These are phyloP conservation scores for Fusarium setosum DNA, from an alignment of 2,329 filamentous ascomycete genomes.

Conservation along the genomic window DNA sequence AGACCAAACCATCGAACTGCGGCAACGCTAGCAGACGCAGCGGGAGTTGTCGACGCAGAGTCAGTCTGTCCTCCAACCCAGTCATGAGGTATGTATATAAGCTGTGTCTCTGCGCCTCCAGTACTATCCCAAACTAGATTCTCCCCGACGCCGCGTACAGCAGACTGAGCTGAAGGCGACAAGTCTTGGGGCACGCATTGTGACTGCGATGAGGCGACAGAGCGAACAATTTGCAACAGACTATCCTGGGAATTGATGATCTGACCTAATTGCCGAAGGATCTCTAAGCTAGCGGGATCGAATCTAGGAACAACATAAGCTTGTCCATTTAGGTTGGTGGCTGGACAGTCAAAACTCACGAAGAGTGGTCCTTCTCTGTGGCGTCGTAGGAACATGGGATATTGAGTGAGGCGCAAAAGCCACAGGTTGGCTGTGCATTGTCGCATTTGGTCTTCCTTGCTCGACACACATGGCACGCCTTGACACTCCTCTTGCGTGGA, in stretches of 20 bases:
- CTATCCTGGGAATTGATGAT: slow-evolving; percentile 37
- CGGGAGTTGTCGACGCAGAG: slow-evolving; percentile 35
- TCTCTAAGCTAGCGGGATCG: slow-evolving; percentile 50
- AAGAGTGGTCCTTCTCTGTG: slow-evolving; percentile 41
- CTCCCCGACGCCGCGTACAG: neutral
- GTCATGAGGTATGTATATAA: neutral
- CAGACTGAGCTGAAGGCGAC: neutral
- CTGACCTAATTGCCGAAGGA: slow-evolving; percentile 41
- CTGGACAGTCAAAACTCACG: slow-evolving; percentile 23
- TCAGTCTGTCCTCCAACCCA: slow-evolving; percentile 20
- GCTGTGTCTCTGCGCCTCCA: neutral
- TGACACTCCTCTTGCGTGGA: slow-evolving; percentile 48
- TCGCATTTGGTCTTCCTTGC: slow-evolving; percentile 52
- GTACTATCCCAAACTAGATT: neutral
- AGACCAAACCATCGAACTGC: slow-evolving; percentile 42
- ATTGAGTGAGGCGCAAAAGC: slow-evolving; percentile 48
- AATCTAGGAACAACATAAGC: slow-evolving; percentile 38
- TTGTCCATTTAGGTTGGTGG: rapidly evolving
- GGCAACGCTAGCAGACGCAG: slow-evolving; percentile 37
- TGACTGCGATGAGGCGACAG: slow-evolving; percentile 16
- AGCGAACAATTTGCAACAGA: slow-evolving; percentile 24
- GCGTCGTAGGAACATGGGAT: slow-evolving; percentile 49
- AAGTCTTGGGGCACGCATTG: neutral
- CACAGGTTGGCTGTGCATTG: slow-evolving; percentile 50
- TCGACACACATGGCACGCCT: slow-evolving; percentile 51